Base-by-base conservation (phyloP, 139 green algal species). In the Yamagishiella unicocca region DNA sequence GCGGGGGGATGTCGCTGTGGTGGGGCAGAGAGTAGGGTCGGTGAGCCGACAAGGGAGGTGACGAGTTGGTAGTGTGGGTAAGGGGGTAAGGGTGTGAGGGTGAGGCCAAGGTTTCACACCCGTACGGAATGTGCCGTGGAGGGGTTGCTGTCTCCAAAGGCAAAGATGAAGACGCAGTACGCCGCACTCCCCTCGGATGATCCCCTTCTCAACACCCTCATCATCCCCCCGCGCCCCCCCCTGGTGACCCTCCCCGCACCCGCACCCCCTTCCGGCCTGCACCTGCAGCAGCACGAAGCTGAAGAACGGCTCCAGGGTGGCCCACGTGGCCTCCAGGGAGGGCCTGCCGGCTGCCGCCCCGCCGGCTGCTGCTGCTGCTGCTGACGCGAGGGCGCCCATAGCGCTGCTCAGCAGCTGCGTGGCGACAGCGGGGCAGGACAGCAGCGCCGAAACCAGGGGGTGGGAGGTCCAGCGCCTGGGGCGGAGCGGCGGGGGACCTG, bases 231-330 rank as follows among this genome's bases (percentile, higher is more conserved):
- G 6, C 22, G 22, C 29, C 58, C 19, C 58, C 14, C 29, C 4
- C 46, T 24, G 9, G 2, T 5, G 6, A 37, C 0, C 2, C 17
- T 25, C 5, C 50, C 46, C 33, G 0, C 6, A 68, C 24, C 5
- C 33, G 5, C 45, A 46, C 45, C n/a, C 33, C 6, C 31, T 27
- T 42, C 29, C 19, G 19, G 19, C 58, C 14, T 33, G 22, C 33
- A 79, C 84, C 76, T 90, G 85, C 62, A 90, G 67, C 38, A 87
- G 66, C 46, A 90, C 66, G 21, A 82, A 90, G n/a, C 42, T 67
- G 64, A 87, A 90, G n/a, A 90, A 82, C 1, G 85, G 77, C 66
- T 86, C 62, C 46, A 90, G 40, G 3, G 22, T n/a, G 0, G 29
- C 38, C 85, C 85, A 90, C 43, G 73, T 38, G 4, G 24, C 14